Percentiles rank a stretch among this genome's conserved stretches.
Evolutionary conservation across 768 basidiomycete species (phyloP).

Genomic region (Rossbeevera mucosa): DNA sequence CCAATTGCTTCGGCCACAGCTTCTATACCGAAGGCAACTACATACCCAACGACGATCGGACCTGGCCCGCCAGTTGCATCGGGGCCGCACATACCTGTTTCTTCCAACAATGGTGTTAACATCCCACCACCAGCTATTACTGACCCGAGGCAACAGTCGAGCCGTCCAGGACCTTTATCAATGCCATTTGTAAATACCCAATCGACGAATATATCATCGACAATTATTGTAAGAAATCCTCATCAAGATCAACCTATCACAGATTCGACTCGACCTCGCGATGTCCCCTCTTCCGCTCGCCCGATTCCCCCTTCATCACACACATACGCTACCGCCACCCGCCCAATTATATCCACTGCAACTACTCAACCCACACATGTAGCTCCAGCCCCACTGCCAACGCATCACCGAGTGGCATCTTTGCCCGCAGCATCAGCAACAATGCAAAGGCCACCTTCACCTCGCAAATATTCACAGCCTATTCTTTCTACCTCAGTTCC

Average conservation of each 20-base stretch:
- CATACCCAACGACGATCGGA: not conserved
- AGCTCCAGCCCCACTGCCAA: slow-evolving; percentile 17
- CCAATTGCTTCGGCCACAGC: slow-evolving; percentile 1
- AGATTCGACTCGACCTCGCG: slow-evolving; percentile 25
- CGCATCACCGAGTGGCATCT: slow-evolving; percentile 37
- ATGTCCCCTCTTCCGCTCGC: slow-evolving; percentile 17
- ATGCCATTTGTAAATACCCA: slow-evolving; percentile 15
- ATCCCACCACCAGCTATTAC: slow-evolving; percentile 8
- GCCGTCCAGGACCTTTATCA: slow-evolving; percentile 13
- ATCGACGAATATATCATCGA: slow-evolving; percentile 9
- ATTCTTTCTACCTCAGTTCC: slow-evolving; percentile 22
- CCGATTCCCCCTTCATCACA: slow-evolving; percentile 18
- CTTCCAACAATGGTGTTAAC: slow-evolving; percentile 1
- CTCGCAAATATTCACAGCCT: slow-evolving; percentile 28
- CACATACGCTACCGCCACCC: slow-evolving; percentile 21
- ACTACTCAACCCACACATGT: slow-evolving; percentile 20
- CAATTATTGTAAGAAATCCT: slow-evolving; percentile 14
- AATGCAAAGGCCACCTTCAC: slow-evolving; percentile 24
- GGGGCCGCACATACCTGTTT: slow-evolving; percentile 7
- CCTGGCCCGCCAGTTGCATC: slow-evolving; percentile 6
- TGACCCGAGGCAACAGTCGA: slow-evolving; percentile 22
- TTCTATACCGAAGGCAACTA: slow-evolving; percentile 8
- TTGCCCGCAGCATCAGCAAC: slow-evolving; percentile 25
- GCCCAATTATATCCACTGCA: slow-evolving; percentile 17
- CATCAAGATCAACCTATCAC: slow-evolving; percentile 17